Percentiles rank a stretch among this genome's conserved stretches.
Conservation (phyloP, 192 early-diverging fungal species). For the Backusella psychrophila region DNA sequence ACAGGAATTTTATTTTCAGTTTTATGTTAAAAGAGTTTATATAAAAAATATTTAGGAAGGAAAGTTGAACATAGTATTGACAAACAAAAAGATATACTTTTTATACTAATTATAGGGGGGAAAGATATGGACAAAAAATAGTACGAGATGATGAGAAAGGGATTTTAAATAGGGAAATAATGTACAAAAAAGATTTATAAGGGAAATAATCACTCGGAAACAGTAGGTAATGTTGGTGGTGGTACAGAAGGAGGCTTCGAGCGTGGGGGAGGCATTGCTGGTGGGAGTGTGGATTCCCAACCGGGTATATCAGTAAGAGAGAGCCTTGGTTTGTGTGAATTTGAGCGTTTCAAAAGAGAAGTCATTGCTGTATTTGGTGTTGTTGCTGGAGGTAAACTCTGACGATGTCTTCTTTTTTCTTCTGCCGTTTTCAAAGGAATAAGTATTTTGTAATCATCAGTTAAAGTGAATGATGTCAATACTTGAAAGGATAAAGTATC, state of each 20-base stretch:
- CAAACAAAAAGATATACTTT: not conserved
- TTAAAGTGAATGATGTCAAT: not conserved
- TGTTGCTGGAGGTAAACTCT: not conserved
- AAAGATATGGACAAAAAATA: not conserved
- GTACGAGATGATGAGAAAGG: conserved; percentile 5
- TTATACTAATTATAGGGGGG: not conserved
- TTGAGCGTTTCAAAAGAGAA: not conserved
- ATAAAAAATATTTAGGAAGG: not conserved
- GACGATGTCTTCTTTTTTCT: not conserved
- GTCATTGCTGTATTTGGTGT: not conserved
- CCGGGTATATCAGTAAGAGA: conserved; percentile 14
- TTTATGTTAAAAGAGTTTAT: not conserved
- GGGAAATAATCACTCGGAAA: conserved; percentile 3
- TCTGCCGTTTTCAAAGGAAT: not conserved
- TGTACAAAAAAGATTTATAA: not conserved
- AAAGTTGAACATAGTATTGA: not conserved
- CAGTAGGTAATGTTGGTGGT: not conserved
- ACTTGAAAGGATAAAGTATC: not conserved
- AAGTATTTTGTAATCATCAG: conserved; percentile 9
- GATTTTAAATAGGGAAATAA: not conserved
- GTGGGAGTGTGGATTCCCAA: conserved; percentile 19
- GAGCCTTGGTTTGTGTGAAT: not conserved
- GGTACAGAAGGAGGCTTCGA: conserved; percentile 18
- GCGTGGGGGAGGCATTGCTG: conserved; percentile 22
- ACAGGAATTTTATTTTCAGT: not conserved